Base-by-base conservation (phyloP, 2,329 filamentous ascomycete genomes). In the Talaromyces sp. region DNA sequence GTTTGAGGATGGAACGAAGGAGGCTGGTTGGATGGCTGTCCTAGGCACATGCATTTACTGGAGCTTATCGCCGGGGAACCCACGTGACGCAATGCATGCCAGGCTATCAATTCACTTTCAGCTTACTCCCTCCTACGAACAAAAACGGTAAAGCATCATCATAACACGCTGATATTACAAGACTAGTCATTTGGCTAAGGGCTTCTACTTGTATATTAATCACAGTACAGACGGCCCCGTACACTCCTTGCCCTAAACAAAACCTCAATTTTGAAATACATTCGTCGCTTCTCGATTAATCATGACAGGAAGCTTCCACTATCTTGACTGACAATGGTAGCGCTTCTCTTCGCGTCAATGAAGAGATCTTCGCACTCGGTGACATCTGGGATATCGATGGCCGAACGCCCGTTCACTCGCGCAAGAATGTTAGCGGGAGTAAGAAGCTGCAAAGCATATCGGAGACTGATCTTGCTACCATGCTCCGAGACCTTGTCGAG, bases 361-460 rank as follows among this genome's bases (percentile, higher is more conserved):
- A 95, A 94, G 60, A 95, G 81, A 73, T 92, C 90, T 77, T 93
- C 90, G 76, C 90, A 93, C 80, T 95, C 91, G 17, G 85, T 86
- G 69, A 95, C 87, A 77, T 94, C 91, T 73, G 87, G 85, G 64
- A 91, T 81, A 73, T 93, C 90, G 73, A 94, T 93, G 6, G 76
- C 89, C 68, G 83, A 85, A 73, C 89, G 88, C 66, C 90, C 90
- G 75, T 90, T 91, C 74, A 95, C 91, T 75, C 91, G 90, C 66
- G 94, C 92, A 73, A 98, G 85, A 78, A 98, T 96, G 78, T 91
- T 94, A 61, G 93, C 90, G 1, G 93, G 93, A 31, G 93, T 91
- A 71, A 99, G 84, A 70, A 99, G 81, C 81, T 98, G 95, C 75
- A 99, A 82, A 70, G 93, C 94, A 81, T 99, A 99, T 70, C 95